Evolutionary conservation across 2,329 filamentous ascomycete genomes (phyloP), one percentile per base, ranked within the genome.

Genomic region (Capronia americana): DNA sequence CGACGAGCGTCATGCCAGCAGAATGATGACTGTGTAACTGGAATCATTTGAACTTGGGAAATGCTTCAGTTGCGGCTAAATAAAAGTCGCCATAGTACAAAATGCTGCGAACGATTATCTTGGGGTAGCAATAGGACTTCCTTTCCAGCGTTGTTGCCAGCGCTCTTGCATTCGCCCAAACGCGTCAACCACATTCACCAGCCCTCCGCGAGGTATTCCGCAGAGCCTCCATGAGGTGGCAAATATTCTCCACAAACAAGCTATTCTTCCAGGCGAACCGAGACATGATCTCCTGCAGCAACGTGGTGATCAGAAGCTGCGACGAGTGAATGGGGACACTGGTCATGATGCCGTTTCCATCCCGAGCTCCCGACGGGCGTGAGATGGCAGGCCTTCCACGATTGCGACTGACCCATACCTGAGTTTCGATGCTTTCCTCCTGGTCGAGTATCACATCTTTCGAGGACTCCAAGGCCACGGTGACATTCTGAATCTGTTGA

Each of bases 361-460:
- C 41, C 41, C 3, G 3, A 3, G 3, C 41, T 7, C 3, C n/a
- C 3, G 41, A 46, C n/a, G 3, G 41, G 23, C 32, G 3, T 44
- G 30, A 59, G 56, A 59, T 59, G 20, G 26, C 30, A 4, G 56
- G 56, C 30, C 11, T 32, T 24, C 56, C 56, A n/a, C 28, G 56
- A 17, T 41, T 46, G 38, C n/a, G 23, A 32, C 23, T 59, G 17
- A 59, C 44, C 56, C 56, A 59, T 23, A 6, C 3, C 34, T 59
- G 56, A 24, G 56, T 23, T 32, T 59, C 5, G 38, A 59, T 59
- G 28, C 56, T 59, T 59, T 59, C 56, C 34, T 59, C 56, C n/a
- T 28, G 32, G 38, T 59, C 56, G 4, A 59, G 12, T 28, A 59
- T 23, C 14, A 59, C 56, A 46, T 46, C 41, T 46, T 46, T 6